These are phyloP conservation scores for Thozetella sp. DNA, from an alignment of 495 filamentous ascomycete species.

Conservation along the genomic window DNA sequence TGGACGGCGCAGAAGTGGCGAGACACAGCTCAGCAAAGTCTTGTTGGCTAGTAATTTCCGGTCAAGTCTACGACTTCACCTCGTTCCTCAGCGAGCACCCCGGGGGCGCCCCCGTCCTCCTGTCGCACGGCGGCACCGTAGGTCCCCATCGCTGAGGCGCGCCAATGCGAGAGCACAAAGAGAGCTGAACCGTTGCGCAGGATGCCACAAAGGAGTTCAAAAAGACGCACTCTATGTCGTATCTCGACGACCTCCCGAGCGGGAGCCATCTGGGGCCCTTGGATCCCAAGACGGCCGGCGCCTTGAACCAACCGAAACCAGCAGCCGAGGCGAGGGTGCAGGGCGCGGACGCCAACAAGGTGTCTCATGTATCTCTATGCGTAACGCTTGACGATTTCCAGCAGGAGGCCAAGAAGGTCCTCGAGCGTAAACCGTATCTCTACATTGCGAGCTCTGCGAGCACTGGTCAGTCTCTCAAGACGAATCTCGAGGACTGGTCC, in stretches of 20 bases:
- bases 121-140: not conserved
- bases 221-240: constrained; percentile 67
- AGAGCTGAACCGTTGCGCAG: constrained; percentile 27
- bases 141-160: not conserved
- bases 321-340: not conserved
- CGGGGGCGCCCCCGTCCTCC: not conserved
- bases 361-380: constrained; percentile 31
- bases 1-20: not conserved
- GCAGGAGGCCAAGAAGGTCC: constrained; percentile 69
- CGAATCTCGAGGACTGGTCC: constrained; percentile 83
- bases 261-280: constrained; percentile 69
- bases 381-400: constrained; percentile 65
- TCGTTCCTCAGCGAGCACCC: not conserved
- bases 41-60: not conserved
- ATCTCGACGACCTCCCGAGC: constrained; percentile 55
- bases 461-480: constrained; percentile 71
- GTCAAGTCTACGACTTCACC: not conserved
- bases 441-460: constrained; percentile 86
- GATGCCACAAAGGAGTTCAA: constrained; percentile 74
- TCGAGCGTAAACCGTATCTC: constrained; percentile 82
- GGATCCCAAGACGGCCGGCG: constrained; percentile 63
- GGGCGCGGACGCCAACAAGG: constrained; percentile 25
- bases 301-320: constrained; percentile 12
- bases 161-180: not conserved
- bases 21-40: not conserved